Base-by-base conservation (phyloP, 2,329 filamentous ascomycete species). In the Sporothrix euskadiensis region DNA sequence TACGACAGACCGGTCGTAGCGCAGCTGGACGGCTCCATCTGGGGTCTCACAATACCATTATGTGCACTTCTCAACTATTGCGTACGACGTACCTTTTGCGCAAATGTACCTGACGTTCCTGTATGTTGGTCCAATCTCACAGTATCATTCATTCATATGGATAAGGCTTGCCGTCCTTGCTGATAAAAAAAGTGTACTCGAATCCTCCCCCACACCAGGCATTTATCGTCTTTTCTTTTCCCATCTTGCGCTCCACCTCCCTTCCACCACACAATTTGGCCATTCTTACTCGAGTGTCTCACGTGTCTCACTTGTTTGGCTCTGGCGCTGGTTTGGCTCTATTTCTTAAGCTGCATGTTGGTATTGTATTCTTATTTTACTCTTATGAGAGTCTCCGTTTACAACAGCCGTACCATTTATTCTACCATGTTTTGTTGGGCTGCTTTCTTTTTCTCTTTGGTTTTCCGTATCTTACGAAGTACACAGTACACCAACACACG, bases 291-390 rank as follows among this genome's bases (percentile, higher is more conserved):
- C 47, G 14, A 16, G 8, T 69, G 66, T 69, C 66, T 69, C 66
- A 56, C 44, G 8, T 69, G 66, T 69, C 66, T 69, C 66, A 56
- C 44, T 69, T 56, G n/a, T 35, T 68, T 52, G 30, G 65, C 63
- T 19, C 26, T 32, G 65, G 16, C 65, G 26, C 9, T 22, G 47
- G 65, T 30, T 35, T 19, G 47, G 26, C 52, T 39, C 4, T 49
- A 14, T 32, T n/a, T 30, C n/a, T 52, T 30, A 3, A n/a, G 6
- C 10, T 49, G 10, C 47, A 14, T 8, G 19, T 39, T 54, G 52
- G 54, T 22, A 57, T 57, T 57, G 54, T 32, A 32, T 14, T 56
- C 26, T 57, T 57, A 57, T 57, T 57, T 14, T 12, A 14, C 54
- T 26, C 52, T 26, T 56, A 22, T 56, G 52, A 56, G 52, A 56